Base-by-base conservation (phyloP, 768 basidiomycete species). In the Tylopilus subfusipes region DNA sequence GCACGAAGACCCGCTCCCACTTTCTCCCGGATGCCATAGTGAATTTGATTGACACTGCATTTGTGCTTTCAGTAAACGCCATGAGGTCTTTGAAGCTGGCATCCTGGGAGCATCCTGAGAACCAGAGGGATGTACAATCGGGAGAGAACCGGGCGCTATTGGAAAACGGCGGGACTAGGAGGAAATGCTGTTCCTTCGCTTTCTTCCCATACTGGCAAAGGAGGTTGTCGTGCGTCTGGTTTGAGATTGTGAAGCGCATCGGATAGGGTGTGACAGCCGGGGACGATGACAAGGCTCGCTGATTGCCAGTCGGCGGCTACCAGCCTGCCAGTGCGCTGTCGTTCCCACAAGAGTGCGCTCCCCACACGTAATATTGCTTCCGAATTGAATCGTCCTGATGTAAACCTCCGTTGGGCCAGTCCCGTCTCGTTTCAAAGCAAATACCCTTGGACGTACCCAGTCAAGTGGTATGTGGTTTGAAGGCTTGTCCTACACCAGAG, bases 1-100 rank as follows among this genome's bases (percentile, higher is more conserved):
- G 69, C 9, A 78, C 68, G 2, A 63, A 43, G 13, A 85, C 60
- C 25, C 68, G 64, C 57, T 76, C 72, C 82, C 83, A 85, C n/a
- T 66, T 72, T 16, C 76, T 73, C 1, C 71, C 62, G 22, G 59
- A 56, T 40, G 54, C 46, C 60, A 67, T 55, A 29, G 63, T 47
- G 4, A 68, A 55, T 21, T 55, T 54, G 36, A 74, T 48, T 52
- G 53, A 42, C 22, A 64, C 63, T 12, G 54, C 53, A 36, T 45
- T 45, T 14, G 62, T 22, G 5, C 21, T 46, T 13, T 61, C 52
- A 30, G 53, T 6, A 12, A 46, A 30, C 19, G 18, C 44, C n/a
- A 51, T 30, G 18, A 46, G 24, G 31, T 61, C 62, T 50, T 71
- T 72, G 50, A 65, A 61, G 36, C 30, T 60, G 36, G 24, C 45